A percentile compares a stretch with the other conserved stretches of the same genome.
phyloP scores from a whole-genome alignment of 1,139 yeast species.

The Geotrichum carabidarum region DNA sequence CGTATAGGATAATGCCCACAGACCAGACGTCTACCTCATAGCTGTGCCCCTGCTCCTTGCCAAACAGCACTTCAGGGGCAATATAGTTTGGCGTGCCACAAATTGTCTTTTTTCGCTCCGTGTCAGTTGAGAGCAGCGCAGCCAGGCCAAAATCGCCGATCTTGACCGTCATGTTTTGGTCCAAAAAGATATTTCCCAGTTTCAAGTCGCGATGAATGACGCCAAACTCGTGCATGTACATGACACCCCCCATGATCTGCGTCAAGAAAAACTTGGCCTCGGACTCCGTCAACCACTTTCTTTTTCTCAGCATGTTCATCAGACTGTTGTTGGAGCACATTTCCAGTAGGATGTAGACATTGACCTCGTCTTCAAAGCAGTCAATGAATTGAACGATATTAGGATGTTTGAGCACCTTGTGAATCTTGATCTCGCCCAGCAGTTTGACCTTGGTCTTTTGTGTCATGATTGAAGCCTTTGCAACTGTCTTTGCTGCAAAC shows the following conservation, averaged over 20 bases:
- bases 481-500: slow-evolving; percentile 96
- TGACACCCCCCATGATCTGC: slow-evolving; percentile 90
- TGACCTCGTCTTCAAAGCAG: slow-evolving; percentile 91
- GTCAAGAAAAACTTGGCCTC: slow-evolving; percentile 89
- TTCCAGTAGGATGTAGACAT: slow-evolving; percentile 87
- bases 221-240: slow-evolving; percentile 83
- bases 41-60: slow-evolving; percentile 83
- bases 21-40: slow-evolving; percentile 97
- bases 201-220: slow-evolving; percentile 96
- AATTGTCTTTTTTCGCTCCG: slow-evolving; percentile 80
- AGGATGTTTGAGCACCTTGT: slow-evolving; percentile 81
- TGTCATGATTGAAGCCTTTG: slow-evolving; percentile 85
- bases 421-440: slow-evolving; percentile 90
- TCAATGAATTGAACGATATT: slow-evolving; percentile 88
- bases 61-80: slow-evolving; percentile 93
- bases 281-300: slow-evolving; percentile 80
- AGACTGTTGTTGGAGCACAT: slow-evolving; percentile 76
- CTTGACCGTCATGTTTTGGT: slow-evolving; percentile 84
- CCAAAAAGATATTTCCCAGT: slow-evolving; percentile 90
- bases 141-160: slow-evolving; percentile 97
- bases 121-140: slow-evolving; percentile 65
- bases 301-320: slow-evolving; percentile 82
- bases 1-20: slow-evolving; percentile 90
- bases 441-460: slow-evolving; percentile 84
- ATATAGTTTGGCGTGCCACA: slow-evolving; percentile 98